These are phyloP conservation scores for Euphorbia tirucalli DNA, from an alignment of 345 rosid genomes.

Conservation along the genomic window DNA sequence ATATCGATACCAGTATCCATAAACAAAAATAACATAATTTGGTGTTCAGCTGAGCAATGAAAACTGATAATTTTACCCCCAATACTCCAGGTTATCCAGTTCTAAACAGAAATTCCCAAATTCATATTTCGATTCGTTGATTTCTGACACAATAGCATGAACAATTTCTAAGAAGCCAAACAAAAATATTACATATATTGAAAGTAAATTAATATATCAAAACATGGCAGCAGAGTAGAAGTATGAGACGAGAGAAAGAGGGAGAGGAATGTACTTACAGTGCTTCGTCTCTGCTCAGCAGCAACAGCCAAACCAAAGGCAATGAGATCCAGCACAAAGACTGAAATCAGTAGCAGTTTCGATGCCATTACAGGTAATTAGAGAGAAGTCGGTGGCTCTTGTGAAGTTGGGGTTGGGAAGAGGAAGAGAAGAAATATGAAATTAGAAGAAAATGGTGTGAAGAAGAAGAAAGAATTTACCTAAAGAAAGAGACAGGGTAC, in stretches of 20 bases:
- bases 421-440: background rate
- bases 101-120: background rate
- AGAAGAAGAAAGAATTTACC: constrained; percentile 13
- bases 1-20: background rate
- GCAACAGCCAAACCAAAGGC: constrained; percentile 94
- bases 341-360: constrained; percentile 59
- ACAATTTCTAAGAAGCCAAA: constrained; percentile 4
- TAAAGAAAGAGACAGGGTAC: constrained; percentile 47
- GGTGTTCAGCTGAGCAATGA: too few species aligned
- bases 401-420: too few species aligned
- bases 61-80: too few species aligned
- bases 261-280: constrained; percentile 44
- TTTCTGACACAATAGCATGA: too few species aligned
- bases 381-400: background rate
- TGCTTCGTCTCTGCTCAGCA: constrained; percentile 96
- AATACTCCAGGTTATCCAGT: background rate
- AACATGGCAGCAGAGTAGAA: background rate
- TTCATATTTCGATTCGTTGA: background rate
- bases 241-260: background rate
- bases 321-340: constrained; percentile 72
- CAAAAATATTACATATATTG: constrained; percentile 13
- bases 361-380: constrained; percentile 56
- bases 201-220: too few species aligned
- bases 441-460: background rate
- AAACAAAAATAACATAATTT: too few species aligned